Base-by-base conservation (phyloP, 345 rosid species). In the Linum usitatissimum region DNA sequence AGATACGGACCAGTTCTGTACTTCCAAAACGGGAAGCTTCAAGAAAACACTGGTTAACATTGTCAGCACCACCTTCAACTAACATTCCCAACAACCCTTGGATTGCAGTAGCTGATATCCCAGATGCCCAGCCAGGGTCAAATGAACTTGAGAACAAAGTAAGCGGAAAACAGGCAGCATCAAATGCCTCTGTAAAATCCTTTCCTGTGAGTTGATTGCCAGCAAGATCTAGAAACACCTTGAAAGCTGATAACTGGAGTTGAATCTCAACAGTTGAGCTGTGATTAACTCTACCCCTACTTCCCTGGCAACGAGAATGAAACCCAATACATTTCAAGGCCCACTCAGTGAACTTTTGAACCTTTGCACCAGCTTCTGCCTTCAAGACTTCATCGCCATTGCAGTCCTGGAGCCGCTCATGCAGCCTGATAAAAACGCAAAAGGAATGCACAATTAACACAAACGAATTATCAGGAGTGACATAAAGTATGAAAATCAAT, bases 11-110 rank as follows among this genome's bases (percentile, higher is more conserved):
- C 57, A 92, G 96, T 78, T 92, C 98, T 65, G 96, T 92, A 77
- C 99, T 89, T 6, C 99, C 99, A 62, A 93, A 93, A 54, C 97
- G 91, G 59, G 99, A 93, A 75, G 99, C 99, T 77, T 93, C 99
- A 64, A 90, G 97, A 68, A 93, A 93, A 73, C 97, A 89, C 77
- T 89, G 97, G 28, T 90, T 87, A 17, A 93, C 97, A 61, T 90
- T 87, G 78, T 93, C 99, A 7, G 99, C 96, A 17, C 97, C 97
- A 6, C 96, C 97, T 69, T 89, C 97, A 14, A 93, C 99, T 71
- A 93, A 68, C 84, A 93, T 73, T 68, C 91, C 85, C 66, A 93
- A 80, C 76, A 93, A 75, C 36, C 97, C 97, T 70, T 89, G 90
- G 59, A 93, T 74, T 49, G 83, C 86, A 72, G 91, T 79, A 61